A percentile compares a stretch with the other conserved stretches of the same genome.
Evolutionary conservation across 2,329 filamentous ascomycete species (phyloP).

Genomic region (Pezicula neosporulosa): DNA sequence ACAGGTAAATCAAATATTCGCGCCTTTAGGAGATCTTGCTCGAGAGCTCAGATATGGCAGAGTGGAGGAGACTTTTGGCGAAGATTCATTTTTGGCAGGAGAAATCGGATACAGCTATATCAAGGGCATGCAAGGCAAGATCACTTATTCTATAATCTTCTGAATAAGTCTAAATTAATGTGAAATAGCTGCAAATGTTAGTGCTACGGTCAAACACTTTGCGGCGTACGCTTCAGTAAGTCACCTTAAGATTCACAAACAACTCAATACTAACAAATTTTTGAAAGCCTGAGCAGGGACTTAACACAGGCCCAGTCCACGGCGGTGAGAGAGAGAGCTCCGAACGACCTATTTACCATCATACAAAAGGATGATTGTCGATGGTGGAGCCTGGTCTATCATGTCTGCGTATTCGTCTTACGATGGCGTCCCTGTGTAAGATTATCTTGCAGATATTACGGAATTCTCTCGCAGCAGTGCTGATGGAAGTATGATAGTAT

Average conservation of each 20-base stretch:
- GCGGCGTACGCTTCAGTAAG: slow-evolving; percentile 54
- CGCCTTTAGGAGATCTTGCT: slow-evolving; percentile 67
- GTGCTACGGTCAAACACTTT: slow-evolving; percentile 74
- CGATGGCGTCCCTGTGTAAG: slow-evolving; percentile 56
- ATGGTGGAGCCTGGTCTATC: slow-evolving; percentile 62
- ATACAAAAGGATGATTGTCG: slow-evolving; percentile 69
- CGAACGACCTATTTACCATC: slow-evolving; percentile 53
- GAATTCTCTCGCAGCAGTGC: too few species aligned
- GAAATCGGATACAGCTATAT: slow-evolving; percentile 62
- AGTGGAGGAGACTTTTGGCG: slow-evolving; percentile 71
- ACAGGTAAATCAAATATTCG: slow-evolving; percentile 66
- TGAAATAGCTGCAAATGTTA: slow-evolving; percentile 62
- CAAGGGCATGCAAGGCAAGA: slow-evolving; percentile 52
- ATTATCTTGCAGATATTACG: too few species aligned
- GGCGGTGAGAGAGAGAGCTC: slow-evolving; percentile 50
- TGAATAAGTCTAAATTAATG: slow-evolving; percentile 41
- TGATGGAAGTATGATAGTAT: slow-evolving; percentile 36
- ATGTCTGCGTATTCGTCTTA: slow-evolving; percentile 77
- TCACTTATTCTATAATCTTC: not conserved
- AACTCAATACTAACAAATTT: too few species aligned
- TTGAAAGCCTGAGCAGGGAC: slow-evolving; percentile 61
- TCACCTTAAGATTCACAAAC: too few species aligned
- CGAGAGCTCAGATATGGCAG: slow-evolving; percentile 68
- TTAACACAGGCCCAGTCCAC: slow-evolving; percentile 61
- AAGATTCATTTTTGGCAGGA: slow-evolving; percentile 65